Evolutionary conservation across 2,329 filamentous ascomycete genomes (phyloP), one percentile per base, ranked within the genome.

Genomic region (Pyricularia pennisetigena): DNA sequence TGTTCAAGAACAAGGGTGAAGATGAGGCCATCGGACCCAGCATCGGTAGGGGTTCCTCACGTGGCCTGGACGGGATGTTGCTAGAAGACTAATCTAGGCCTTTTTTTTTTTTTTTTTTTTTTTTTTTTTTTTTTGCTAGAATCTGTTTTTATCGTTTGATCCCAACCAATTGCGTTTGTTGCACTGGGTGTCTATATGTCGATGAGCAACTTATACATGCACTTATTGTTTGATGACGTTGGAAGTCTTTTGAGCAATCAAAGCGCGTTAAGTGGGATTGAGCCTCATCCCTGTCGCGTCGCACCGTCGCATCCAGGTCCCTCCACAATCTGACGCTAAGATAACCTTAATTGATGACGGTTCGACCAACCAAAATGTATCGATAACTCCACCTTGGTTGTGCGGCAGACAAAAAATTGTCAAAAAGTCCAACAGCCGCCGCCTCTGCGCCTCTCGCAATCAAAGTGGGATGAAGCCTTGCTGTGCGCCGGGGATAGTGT

Each of bases 301-400:
- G 57, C 24, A 26, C 23, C n/a, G 62, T 64, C 26, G 23, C 62
- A 64, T 64, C 10, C 62, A 64, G 26, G 9, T 24, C 57, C 24
- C n/a, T 26, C 57, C 57, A 23, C 10, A 24, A 16, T 26, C 57
- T 24, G 7, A 35, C 76, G 76, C 76, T 78, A 79, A 78, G 76
- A 79, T 78, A 79, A 79, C 75, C 72, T 75, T 78, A 76, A 30
- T 71, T 67, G 69, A 23, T 5, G 10, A 5, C 12, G 57, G 4
- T 61, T 26, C 23, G 7, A 3, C 57, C 57, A 61, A 61, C 26
- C 7, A 24, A 24, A 26, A 24, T 61, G 2, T 10, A 3, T 6
- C 57, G 57, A 61, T 61, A 68, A 70, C 69, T 54, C 54, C 66
- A 70, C 68, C 26, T 41, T 62, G 35, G 59, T 49, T 54, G 29